Evolutionary conservation across 257 asterid genomes (phyloP), one percentile per base, ranked within the genome.

Genomic region (Solanum tarapatanum): DNA sequence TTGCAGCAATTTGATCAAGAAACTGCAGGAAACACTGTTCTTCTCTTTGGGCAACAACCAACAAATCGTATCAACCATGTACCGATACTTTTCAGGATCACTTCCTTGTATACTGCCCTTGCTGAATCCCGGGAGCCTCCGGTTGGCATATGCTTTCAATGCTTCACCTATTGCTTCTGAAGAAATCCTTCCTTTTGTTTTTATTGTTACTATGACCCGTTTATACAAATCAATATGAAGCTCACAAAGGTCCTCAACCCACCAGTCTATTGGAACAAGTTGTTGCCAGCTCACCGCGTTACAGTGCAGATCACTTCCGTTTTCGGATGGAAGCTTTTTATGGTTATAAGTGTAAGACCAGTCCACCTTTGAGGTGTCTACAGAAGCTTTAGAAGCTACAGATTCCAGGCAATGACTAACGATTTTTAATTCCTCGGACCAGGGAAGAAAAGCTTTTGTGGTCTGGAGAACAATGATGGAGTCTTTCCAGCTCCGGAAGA

Each of bases 231-330:
- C 98, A 2, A 95, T 91, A 68, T 90, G 95, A 82, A 96, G 99
- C 41, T 95, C 98, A 58, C 96, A 95, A 12, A 94, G 91, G 88
- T 96, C 99, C 89, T 96, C 99, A 4, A 94, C 97, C 98, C 99
- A 96, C 98, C 99, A 96, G 84, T 96, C 98, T 51, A 86, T 87
- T 0, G 98, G 99, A 84, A 96, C 98, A 41, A 87, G 66, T 1
- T 19, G 64, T 55, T 55, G 64, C 82, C 92, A 93, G 76, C 90
- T 93, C 87, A 93, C 92, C 37, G 92, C 93, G 14, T 93, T 91
- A 93, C 94, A 92, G 37, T 85, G 92, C 1, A 90, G 74, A 51
- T 92, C 95, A 41, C 88, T 86, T 64, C 90, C 94, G 28, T 87
- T 91, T 87, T 93, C 96, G 0, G 95, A 90, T 8, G 89, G 87